Evolutionary conservation across 805 yeast genomes (phyloP), one percentile per base, ranked within the genome.

Genomic region (Lachancea cidri): DNA sequence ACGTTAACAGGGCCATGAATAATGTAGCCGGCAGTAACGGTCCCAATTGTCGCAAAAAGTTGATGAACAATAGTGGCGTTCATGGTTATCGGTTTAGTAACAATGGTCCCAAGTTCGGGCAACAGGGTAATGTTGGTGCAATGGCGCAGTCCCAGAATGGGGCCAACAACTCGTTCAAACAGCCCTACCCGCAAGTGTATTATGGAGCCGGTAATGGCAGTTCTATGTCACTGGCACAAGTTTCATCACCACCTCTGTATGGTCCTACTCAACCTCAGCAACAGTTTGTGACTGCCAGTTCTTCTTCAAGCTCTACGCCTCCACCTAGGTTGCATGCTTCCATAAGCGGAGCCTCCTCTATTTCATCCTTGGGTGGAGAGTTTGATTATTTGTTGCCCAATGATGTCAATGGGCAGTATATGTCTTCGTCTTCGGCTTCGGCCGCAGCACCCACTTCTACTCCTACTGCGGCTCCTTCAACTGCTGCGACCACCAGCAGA

Each of bases 251-350:
- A 17, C 24, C 36, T 16, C 17, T 35, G 27, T 39, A 39, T 33
- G 39, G 38, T 4, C 11, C 24, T 22, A 7, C 30, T 11, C 36
- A 25, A 13, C 30, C 36, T 7, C 32, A 15, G 14, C 44, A 41
- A 17, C 44, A 30, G 22, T 20, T 41, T 18, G 25, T 41, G 39
- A 41, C 44, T 8, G 44, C 44, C 9, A 41, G 44, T 36, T 41
- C 44, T 22, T 41, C 44, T 4, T 41, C 44, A 17, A 44, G 47
- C 36, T 39, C 43, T 19, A 41, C 47, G 17, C 46, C 54, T 14
- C 55, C 57, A 11, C 53, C 57, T 16, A 41, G 49, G 15, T 42
- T 46, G n/a, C 50, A 50, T 33, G 46, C 51, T 20, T 36, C 56
- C 7, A 24, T 50, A 16, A 48, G 51, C 27, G 49, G 50, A n/a